Evolutionary conservation across 2,329 filamentous ascomycete species (phyloP).

Genomic region (Endothia cerciana): DNA sequence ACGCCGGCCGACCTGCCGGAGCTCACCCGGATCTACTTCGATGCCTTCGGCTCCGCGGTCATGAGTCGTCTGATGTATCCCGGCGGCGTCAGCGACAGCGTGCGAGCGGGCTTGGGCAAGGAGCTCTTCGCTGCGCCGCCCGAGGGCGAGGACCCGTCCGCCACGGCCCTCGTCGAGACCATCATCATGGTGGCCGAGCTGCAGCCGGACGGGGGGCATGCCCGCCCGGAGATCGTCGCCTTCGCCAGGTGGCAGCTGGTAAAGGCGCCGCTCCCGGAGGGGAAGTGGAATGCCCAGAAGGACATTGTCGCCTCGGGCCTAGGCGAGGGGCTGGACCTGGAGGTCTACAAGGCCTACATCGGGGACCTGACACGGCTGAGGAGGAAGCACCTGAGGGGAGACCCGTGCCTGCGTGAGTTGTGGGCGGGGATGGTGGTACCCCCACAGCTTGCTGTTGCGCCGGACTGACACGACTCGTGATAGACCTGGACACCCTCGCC

Average conservation of each 20-base stretch:
- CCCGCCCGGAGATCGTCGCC: conserved; percentile 35
- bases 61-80: conserved; percentile 36
- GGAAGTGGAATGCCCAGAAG: conserved; percentile 33
- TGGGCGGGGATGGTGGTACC: too few species aligned
- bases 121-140: conserved; percentile 25
- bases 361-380: conserved; percentile 32
- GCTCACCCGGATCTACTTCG: conserved; percentile 20
- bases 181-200: conserved; percentile 36
- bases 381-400: conserved; percentile 32
- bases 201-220: conserved; percentile 23
- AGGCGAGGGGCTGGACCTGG: conserved; percentile 32
- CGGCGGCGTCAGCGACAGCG: conserved; percentile 29
- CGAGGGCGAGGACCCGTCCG: neutral
- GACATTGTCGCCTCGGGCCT: conserved; percentile 30
- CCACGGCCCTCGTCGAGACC: conserved; percentile 1
- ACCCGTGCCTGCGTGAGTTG: conserved; percentile 35
- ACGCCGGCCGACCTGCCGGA: conserved; percentile 17
- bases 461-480: neutral
- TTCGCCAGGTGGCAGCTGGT: conserved; percentile 36
- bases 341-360: conserved; percentile 34
- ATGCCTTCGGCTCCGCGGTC: conserved; percentile 28
- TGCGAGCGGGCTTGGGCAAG: conserved; percentile 28
- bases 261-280: conserved; percentile 32
- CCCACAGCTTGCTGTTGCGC: neutral
- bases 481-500: conserved; percentile 33